Evolutionary conservation across 257 asterid species (phyloP).

Genomic region (Solanum appendiculatum): DNA sequence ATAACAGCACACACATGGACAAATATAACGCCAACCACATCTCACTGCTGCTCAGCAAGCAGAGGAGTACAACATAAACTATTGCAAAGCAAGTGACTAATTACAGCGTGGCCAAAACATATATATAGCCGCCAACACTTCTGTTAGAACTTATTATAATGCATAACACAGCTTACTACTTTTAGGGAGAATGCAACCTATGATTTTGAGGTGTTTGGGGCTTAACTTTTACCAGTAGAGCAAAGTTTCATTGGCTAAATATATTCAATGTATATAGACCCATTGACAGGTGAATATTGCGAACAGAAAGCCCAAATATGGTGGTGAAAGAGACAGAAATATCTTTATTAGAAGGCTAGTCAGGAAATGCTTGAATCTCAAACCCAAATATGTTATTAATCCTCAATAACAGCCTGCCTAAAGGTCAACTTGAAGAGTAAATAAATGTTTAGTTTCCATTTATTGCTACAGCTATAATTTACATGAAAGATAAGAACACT

Average conservation of each 20-base stretch:
- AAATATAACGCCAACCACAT: neutral
- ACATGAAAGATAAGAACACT: neutral
- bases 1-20: neutral
- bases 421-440: neutral
- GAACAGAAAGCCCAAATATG: neutral
- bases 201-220: neutral
- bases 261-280: neutral
- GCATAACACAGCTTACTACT: neutral
- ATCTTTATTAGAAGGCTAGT: neutral
- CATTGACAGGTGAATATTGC: neutral
- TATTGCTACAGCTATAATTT: neutral
- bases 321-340: neutral
- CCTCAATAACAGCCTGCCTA: neutral
- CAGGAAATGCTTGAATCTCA: neutral
- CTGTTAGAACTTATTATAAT: neutral
- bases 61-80: neutral
- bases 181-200: neutral
- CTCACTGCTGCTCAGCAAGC: neutral
- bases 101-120: neutral
- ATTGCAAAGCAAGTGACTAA: neutral
- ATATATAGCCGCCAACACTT: neutral
- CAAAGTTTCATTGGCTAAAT: neutral
- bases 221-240: neutral
- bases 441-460: neutral
- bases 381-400: neutral